Base-by-base conservation (phyloP, 345 rosid genomes). In the Triadica sebifera region DNA sequence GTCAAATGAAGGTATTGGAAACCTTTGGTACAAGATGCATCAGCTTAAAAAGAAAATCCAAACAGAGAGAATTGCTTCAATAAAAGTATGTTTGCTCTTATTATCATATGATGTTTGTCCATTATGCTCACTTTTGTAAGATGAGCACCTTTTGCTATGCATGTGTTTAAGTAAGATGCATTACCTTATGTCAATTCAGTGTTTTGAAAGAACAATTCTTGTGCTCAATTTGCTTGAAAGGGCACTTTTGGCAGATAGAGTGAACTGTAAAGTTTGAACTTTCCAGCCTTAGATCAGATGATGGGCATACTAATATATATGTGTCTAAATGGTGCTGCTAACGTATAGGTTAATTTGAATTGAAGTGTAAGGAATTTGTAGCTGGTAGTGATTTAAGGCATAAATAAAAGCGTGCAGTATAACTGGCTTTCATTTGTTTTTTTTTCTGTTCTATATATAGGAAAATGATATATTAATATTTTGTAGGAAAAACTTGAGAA, bases 31-130 rank as follows among this genome's bases (percentile, higher is more conserved):
- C 60, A 91, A 83, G 81, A 75, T 94, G 80, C 84, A 74, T 86
- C 91, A 87, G 83, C 97, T 94, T 70, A 86, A 81, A 77, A 86
- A 50, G 89, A 84, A 91, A 84, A 90, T 92, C 83, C 97, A 94
- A 75, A 87, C 83, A 22, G 93, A 93, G 65, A 86, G 99, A 80
- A 79, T 59, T 79, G 75, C 41, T 78, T 87, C 85, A 4, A 34
- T 92, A 51, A 84, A 87, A 82, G 98, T 92, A 83, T 56, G 37
- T 39, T 70, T 70, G 38, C 20, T 46, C 38, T 47, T 47, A 67
- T 22, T 57, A 67, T 34, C 70, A 22, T 13, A 22, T 66, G 55
- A 47, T 8, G 16, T 51, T 67, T 3, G 24, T 67, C 41, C 59
- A 34, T 51, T 7, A 29, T 50, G 53, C 11, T 67, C 50, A 11